A percentile compares a stretch with the other conserved stretches of the same genome.
phyloP scores from a whole-genome alignment of 2,329 filamentous ascomycete genomes.

The Fusarium sp. region DNA sequence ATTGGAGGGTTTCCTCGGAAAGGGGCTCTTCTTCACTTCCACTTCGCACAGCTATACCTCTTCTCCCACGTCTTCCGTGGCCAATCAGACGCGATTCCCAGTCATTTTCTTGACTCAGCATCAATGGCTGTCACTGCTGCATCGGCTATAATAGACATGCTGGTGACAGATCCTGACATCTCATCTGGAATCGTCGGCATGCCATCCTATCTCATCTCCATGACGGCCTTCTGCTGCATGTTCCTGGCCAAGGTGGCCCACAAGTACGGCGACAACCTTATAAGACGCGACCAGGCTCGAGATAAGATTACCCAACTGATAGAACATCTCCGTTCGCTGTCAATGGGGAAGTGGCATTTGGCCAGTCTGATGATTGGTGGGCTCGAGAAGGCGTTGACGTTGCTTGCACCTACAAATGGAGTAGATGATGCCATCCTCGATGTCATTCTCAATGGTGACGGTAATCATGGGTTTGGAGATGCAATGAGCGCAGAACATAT shows the following conservation, averaged over 20 bases:
- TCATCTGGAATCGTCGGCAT: constrained; percentile 55
- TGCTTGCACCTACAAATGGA: constrained; percentile 18
- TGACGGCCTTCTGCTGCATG: constrained; percentile 64
- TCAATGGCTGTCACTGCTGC: constrained; percentile 50
- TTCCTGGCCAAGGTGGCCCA: constrained; percentile 60
- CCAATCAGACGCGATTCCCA: constrained; percentile 45
- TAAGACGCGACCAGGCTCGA: constrained; percentile 52
- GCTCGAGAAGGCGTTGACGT: constrained; percentile 53
- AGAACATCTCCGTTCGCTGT: constrained; percentile 53
- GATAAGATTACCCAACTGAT: constrained; percentile 54
- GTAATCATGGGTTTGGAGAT: constrained; percentile 1
- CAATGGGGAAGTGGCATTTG: constrained; percentile 59
- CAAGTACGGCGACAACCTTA: constrained; percentile 54
- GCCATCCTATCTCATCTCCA: constrained; percentile 62
- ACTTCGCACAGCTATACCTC: constrained; percentile 55
- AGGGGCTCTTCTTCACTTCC: constrained; percentile 52
- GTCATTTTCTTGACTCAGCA: constrained; percentile 46
- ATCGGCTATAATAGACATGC: constrained; percentile 55
- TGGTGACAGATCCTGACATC: constrained; percentile 55
- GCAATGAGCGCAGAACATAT: constrained; percentile 4
- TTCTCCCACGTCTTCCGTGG: constrained; percentile 55
- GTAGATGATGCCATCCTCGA: constrained; percentile 5
- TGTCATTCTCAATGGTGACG: neutral
- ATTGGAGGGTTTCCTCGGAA: constrained; percentile 53
- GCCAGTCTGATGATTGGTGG: constrained; percentile 61